Base-by-base conservation (phyloP, 2,329 filamentous ascomycete genomes). In the Epichloe sibirici region DNA sequence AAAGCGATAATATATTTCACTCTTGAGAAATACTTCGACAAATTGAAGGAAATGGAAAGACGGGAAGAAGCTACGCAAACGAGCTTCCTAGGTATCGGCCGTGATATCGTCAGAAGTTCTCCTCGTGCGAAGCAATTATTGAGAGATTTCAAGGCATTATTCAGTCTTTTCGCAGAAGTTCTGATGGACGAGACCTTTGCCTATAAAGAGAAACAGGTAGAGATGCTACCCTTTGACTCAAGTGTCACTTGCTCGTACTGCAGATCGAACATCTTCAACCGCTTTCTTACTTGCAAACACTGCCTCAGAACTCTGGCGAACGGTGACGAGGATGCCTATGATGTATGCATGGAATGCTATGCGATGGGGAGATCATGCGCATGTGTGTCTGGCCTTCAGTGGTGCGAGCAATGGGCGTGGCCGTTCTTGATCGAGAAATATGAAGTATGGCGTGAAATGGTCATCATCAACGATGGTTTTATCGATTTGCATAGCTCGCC, bases 301-400 rank as follows among this genome's bases (percentile, higher is more conserved):
- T 98, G 93, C 65, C 79, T 88, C 45, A 77, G 84, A 38, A 73
- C 76, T 48, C 74, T 88, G 21, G 73, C 78, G 11, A 78, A 78
- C 54, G 86, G 82, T 35, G 81, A 77, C 15, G 85, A 89, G 52
- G 88, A 97, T 63, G 88, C 88, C 0, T 98, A 97, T 65, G 93
- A 98, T 65, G 78, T 98, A 23, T 98, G 93, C 63, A 90, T 98
- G 87, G 93, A 98, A 60, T 98, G 93, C 64, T 98, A 95, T 63
- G 86, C 83, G n/a, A 95, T 97, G 86, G 93, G 93, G 23, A 82
- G 93, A 49, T 95, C 90, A 45, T 98, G 93, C 65, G 81, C 80
- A 3, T 98, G 93, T 63, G 78, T 95, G 49, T 95, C 90, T 3
- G 83, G 82, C 21, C 77, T 95, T 11, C 82, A 80, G 55, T 98